Evolutionary conservation across 768 basidiomycete genomes (phyloP), one percentile per base, ranked within the genome.

Genomic region (Leccinum fibrillosum): DNA sequence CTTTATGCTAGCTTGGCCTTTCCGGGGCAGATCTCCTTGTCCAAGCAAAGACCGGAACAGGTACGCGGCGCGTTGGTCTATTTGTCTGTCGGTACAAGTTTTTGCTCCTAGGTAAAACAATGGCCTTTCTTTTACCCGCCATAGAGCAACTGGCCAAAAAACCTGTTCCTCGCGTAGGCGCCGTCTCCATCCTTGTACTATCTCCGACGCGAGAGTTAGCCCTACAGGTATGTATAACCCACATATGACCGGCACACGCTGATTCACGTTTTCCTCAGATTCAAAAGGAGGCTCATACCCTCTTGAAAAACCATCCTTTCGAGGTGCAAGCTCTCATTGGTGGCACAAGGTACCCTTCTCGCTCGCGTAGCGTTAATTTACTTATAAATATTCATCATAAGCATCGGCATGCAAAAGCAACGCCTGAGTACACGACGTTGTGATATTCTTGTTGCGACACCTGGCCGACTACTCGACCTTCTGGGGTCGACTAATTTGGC

Each of bases 121-220:
- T 86, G 35, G 88, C 86, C 4, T 91, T 91, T 67, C 82, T 87
- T 17, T 73, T 91, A n/a, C 89, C 89, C 0, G 84, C 89, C 30
- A 77, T 91, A 44, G 88, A 91, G 66, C 82, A 79, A 49, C 74
- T 90, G 21, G 80, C 79, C 69, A 70, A 77, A 57, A 77, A 80
- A 62, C 76, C 79, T 54, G 67, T 61, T 37, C 35, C 48, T 25
- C 60, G 53, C 52, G 15, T 0, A 6, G 66, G 60, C 0, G n/a
- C 56, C 0, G 78, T 85, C 30, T 88, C 84, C 19, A 81, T 86
- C 39, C 79, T 86, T 25, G 81, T 91, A 2, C 63, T 91, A 28
- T 86, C 88, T 4, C 89, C 89, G 0, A 90, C 89, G 1, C 79
- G 88, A 57, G 89, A 91, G 67, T 72, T 91, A 34, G 89, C 87